These are phyloP conservation scores for Gossypium gossypioides DNA, from an alignment of 441 rosid species.

Conservation along the genomic window DNA sequence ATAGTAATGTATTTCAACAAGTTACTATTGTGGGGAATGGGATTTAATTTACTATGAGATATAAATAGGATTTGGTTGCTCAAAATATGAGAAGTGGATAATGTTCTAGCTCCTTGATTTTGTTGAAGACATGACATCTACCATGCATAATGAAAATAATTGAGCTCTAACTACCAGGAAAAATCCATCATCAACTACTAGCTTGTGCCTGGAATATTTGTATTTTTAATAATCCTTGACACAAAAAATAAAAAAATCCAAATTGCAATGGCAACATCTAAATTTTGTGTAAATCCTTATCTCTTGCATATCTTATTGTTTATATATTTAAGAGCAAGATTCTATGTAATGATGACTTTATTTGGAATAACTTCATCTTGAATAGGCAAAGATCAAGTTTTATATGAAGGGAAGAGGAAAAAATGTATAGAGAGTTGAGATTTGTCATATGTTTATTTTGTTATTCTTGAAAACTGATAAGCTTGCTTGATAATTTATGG, in stretches of 20 bases:
- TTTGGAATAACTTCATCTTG: not conserved
- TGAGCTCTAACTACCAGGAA: not conserved
- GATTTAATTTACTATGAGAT: not conserved
- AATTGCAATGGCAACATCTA: not conserved
- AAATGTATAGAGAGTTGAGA: not conserved
- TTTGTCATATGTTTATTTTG: not conserved
- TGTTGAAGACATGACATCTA: not conserved
- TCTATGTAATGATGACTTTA: not conserved
- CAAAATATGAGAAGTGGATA: not conserved
- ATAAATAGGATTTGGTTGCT: not conserved
- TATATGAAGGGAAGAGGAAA: not conserved
- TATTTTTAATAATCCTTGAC: not conserved
- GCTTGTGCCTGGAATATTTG: not conserved
- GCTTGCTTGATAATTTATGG: slow-evolving; percentile 2
- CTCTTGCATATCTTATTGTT: not conserved
- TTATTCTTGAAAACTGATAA: slow-evolving; percentile 7
- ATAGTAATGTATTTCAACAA: not conserved
- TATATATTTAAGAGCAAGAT: not conserved
- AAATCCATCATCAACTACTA: not conserved
- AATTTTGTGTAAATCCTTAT: not conserved
- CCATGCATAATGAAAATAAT: not conserved
- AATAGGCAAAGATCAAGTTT: not conserved
- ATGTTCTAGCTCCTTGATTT: not conserved
- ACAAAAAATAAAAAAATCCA: not conserved
- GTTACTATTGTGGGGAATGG: not conserved